A percentile compares a stretch with the other conserved stretches of the same genome.
These are phyloP conservation scores for Tuber aestivum DNA, from an alignment of 495 filamentous ascomycete genomes.

Conservation along the genomic window DNA sequence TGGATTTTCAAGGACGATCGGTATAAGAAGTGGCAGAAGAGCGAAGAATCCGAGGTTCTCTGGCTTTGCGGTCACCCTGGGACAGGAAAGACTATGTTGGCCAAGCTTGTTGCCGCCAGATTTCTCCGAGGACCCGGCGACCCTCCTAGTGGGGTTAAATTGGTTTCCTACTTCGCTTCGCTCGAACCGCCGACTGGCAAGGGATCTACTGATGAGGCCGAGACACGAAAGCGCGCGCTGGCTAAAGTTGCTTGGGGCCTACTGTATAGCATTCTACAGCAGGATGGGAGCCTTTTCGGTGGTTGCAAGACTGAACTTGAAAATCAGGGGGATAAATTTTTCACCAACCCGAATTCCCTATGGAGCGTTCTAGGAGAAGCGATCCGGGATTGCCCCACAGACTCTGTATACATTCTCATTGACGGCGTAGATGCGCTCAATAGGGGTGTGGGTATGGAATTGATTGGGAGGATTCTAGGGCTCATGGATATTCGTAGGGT, in stretches of 20 bases:
- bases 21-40: too few species aligned
- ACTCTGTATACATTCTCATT: neutral
- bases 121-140: constrained; percentile 21
- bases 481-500: neutral
- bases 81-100: neutral
- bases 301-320: too few species aligned
- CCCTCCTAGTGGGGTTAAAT: constrained; percentile 20
- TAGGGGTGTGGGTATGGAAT: neutral
- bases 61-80: neutral
- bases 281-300: too few species aligned
- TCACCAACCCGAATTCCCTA: neutral
- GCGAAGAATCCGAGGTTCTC: neutral
- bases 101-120: neutral
- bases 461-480: neutral
- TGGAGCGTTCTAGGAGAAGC: neutral
- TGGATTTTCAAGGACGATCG: neutral
- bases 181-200: too few species aligned
- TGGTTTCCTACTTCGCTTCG: too few species aligned
- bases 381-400: neutral
- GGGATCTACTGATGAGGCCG: too few species aligned
- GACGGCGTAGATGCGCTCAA: neutral
- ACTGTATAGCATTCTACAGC: too few species aligned
- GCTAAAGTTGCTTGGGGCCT: too few species aligned
- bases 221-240: too few species aligned
- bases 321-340: neutral